A percentile compares a stretch with the other conserved stretches of the same genome.
Evolutionary conservation across 2,329 filamentous ascomycete species (phyloP).

Genomic region (Verruconis gallopava): DNA sequence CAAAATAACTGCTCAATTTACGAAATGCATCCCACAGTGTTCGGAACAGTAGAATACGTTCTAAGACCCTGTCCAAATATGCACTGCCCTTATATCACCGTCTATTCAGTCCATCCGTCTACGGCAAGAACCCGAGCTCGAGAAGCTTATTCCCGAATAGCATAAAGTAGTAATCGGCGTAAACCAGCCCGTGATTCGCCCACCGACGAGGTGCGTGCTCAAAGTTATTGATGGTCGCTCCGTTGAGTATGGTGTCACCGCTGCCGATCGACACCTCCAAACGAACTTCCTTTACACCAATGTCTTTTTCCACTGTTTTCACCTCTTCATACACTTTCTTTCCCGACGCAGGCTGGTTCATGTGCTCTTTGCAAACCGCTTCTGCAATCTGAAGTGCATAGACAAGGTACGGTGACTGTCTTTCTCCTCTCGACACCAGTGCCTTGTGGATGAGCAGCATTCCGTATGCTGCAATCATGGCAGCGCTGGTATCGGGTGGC

Average conservation of each 20-base stretch:
- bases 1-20: background rate
- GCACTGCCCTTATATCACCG: background rate
- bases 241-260: constrained; percentile 30
- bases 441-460: constrained; percentile 25
- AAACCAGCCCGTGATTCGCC: constrained; percentile 32
- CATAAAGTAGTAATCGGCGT: constrained; percentile 34
- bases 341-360: constrained; percentile 12
- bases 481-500: constrained; percentile 29
- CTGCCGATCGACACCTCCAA: constrained; percentile 5
- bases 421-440: constrained; percentile 12
- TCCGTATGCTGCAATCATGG: constrained; percentile 27
- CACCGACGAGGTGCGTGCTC: constrained; percentile 28
- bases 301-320: constrained; percentile 14
- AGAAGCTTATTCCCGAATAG: constrained; percentile 30
- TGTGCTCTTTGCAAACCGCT: constrained; percentile 15
- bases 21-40: background rate
- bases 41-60: background rate
- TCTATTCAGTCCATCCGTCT: background rate
- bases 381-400: constrained; percentile 17
- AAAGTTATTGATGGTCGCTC: constrained; percentile 33
- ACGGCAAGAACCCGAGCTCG: constrained; percentile 13
- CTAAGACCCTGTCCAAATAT: background rate
- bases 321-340: constrained; percentile 7
- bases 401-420: constrained; percentile 18
- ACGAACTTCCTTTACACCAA: constrained; percentile 13